Evolutionary conservation across 2,329 filamentous ascomycete species (phyloP), one percentile per base, ranked within the genome.

Genomic region (Colletotrichum sidae): DNA sequence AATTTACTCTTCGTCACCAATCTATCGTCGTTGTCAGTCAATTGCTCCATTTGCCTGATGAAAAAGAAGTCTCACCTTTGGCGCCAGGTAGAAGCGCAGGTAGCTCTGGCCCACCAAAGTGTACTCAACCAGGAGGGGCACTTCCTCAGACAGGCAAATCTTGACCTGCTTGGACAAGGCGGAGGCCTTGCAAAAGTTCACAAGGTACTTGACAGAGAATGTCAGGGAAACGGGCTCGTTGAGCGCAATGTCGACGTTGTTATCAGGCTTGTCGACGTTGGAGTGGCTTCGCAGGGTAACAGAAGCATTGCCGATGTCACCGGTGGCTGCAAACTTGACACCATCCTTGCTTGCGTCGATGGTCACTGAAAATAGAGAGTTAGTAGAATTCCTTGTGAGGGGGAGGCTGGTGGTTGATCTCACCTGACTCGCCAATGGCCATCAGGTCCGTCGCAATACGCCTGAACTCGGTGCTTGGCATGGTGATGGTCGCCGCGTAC

Each of bases 171-270:
- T 83, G 44, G 94, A 95, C 67, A 99, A 85, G 57, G 89, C 90
- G 69, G 93, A 92, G 39, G 96, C 96, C 85, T 99, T 99, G 92
- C 96, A 98, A 85, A 99, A 99, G 88, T 98, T 98, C 86, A 97
- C 93, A 3, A 99, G 90, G 83, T 99, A 99, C 84, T 99, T 99
- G 74, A 99, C 91, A 39, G 96, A 98, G 84, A 99, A 99, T 54
- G 95, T 98, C 69, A 99, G 88, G 41, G 92, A 87, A 67, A 99
- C 96, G 55, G 96, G 93, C 83, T 99, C 96, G 44, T 89, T 91
- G 68, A 99, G 89, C 76, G 94, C 89, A 78, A 99, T 97, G 70
- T 93, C 88, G 73, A 98, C 92, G 75, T 94, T 92, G 76, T 91
- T 84, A 9, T 92, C 88, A 52, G 93, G 90, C 84, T 98, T 97